Evolutionary conservation across 176 grass and related monocot genomes (phyloP).

Genomic region (Avena insularis): DNA sequence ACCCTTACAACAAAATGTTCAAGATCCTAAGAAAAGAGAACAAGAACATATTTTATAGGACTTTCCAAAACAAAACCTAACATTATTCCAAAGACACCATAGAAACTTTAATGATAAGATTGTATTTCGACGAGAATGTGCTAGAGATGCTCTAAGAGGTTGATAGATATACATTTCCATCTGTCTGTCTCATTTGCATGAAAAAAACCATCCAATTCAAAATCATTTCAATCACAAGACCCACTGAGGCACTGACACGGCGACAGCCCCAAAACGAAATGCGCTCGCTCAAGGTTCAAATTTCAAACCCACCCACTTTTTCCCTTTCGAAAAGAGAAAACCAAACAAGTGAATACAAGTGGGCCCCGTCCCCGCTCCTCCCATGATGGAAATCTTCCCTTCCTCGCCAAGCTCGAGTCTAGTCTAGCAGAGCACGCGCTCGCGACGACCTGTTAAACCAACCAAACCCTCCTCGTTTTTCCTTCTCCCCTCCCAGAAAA

Average conservation of each 20-base stretch:
- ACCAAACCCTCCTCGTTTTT: neutral
- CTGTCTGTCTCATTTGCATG: no score
- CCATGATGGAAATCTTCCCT: neutral
- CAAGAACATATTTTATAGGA: no score
- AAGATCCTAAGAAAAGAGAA: no score
- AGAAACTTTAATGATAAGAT: no score
- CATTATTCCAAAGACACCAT: no score
- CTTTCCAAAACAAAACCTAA: no score
- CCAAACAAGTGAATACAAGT: neutral
- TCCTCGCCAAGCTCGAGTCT: neutral
- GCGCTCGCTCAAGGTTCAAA: neutral
- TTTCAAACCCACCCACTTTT: neutral
- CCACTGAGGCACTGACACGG: neutral
- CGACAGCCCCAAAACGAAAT: neutral
- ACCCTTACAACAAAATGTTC: no score
- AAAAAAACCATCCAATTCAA: no score
- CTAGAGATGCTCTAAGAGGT: no score
- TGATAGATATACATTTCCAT: no score
- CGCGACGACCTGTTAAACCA: slow-evolving; percentile 52
- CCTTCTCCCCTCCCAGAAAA: neutral
- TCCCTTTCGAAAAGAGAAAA: neutral
- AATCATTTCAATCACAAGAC: no score
- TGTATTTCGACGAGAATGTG: no score
- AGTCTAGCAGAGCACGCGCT: slow-evolving; percentile 31
- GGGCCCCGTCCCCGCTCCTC: neutral